Percentiles rank a stretch among this genome's conserved stretches.
Conservation (phyloP, 768 basidiomycete species). For the Rhodotorula sphaerocarpa region DNA sequence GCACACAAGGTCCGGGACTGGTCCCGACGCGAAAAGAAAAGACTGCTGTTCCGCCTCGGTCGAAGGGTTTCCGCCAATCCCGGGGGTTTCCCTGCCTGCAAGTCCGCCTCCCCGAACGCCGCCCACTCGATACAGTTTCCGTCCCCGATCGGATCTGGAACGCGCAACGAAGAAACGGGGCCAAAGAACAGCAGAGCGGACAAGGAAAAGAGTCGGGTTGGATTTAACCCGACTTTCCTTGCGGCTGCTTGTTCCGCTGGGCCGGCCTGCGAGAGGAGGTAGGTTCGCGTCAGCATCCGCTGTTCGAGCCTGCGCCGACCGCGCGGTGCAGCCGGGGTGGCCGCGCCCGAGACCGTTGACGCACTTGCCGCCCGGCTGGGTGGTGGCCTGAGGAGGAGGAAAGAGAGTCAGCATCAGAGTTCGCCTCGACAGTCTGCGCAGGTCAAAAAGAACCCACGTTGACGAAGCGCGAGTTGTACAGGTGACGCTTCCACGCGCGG, state of each 20-base stretch:
- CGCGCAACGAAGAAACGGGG: no score
- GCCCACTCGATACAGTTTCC: no score
- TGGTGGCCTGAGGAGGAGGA: slow-evolving; percentile 83
- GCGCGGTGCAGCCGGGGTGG: no score
- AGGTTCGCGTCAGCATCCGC: slow-evolving; percentile 46
- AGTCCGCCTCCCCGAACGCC: no score
- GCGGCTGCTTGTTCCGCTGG: slow-evolving; percentile 30
- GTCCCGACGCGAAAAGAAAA: no score
- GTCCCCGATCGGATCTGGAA: no score
- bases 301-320: no score
- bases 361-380: slow-evolving; percentile 78
- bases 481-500: slow-evolving; percentile 89
- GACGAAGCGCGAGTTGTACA: slow-evolving; percentile 72
- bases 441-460: slow-evolving; percentile 4
- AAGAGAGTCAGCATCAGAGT: slow-evolving; percentile 45
- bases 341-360: no score
- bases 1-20: not conserved
- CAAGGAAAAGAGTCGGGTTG: not conserved
- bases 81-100: no score
- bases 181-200: not conserved
- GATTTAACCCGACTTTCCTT: slow-evolving; percentile 2
- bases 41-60: no score
- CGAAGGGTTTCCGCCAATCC: no score
- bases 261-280: not conserved
- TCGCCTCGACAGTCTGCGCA: not conserved